Evolutionary conservation across 2,329 filamentous ascomycete genomes (phyloP).

Genomic region (Aspergillus sp.): DNA sequence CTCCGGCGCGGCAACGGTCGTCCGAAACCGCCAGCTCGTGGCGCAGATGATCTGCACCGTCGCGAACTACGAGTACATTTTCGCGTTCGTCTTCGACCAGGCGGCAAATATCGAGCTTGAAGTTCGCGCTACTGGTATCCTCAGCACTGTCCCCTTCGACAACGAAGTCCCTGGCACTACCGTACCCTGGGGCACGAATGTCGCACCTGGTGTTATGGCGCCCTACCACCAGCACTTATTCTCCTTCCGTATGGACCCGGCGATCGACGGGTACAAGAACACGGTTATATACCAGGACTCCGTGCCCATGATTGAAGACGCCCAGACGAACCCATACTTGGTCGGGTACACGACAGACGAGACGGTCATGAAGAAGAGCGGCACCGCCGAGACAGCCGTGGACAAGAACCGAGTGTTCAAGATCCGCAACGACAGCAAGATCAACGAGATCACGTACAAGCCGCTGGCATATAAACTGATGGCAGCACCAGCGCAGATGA

Average conservation of each 20-base stretch:
- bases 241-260: conserved; percentile 63
- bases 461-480: conserved; percentile 52
- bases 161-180: conserved; percentile 54
- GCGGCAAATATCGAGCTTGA: conserved; percentile 68
- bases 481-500: conserved; percentile 49
- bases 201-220: conserved; percentile 68
- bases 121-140: conserved; percentile 67
- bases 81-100: conserved; percentile 71
- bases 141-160: conserved; percentile 67
- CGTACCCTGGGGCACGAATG: conserved; percentile 68
- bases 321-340: conserved; percentile 57
- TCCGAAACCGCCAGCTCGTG: conserved; percentile 66
- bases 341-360: conserved; percentile 61
- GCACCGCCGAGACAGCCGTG: conserved; percentile 55
- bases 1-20: conserved; percentile 62
- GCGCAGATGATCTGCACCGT: conserved; percentile 71
- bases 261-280: conserved; percentile 58
- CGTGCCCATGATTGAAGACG: conserved; percentile 51
- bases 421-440: conserved; percentile 50
- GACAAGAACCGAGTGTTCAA: conserved; percentile 52
- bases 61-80: conserved; percentile 72
- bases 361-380: conserved; percentile 48
- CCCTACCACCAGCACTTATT: conserved; percentile 77
- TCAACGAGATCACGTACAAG: conserved; percentile 48
- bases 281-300: conserved; percentile 58